A percentile compares a stretch with the other conserved stretches of the same genome.
Evolutionary conservation across 2,329 filamentous ascomycete genomes (phyloP).

Genomic region (Scopulariopsis brevicaulis): DNA sequence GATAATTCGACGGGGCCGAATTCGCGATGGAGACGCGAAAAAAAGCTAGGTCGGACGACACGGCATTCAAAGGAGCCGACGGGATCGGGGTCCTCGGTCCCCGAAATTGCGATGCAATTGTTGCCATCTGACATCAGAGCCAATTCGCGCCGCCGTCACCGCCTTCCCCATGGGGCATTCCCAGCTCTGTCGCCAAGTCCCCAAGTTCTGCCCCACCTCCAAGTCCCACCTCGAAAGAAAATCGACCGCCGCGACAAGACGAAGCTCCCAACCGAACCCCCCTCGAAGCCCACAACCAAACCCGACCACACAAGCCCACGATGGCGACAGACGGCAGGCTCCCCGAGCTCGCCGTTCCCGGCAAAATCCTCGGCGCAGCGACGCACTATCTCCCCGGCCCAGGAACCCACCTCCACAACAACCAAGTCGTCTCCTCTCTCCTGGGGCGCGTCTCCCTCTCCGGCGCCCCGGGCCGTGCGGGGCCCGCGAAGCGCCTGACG

Average conservation of each 20-base stretch:
- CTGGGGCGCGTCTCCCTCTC: conserved; percentile 57
- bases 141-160: background rate
- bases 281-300: background rate
- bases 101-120: background rate
- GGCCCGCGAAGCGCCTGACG: conserved; percentile 46
- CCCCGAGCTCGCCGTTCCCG: conserved; percentile 60
- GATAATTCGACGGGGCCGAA: too few species aligned
- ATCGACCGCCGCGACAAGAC: background rate
- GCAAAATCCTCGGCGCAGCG: conserved; percentile 62
- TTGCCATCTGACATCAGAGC: background rate
- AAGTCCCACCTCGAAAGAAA: background rate
- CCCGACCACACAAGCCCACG: background rate
- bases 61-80: background rate
- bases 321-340: conserved; percentile 20
- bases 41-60: too few species aligned
- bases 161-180: background rate
- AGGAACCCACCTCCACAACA: conserved; percentile 72
- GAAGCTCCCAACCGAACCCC: background rate
- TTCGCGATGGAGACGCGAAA: background rate
- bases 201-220: background rate
- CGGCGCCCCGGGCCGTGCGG: conserved; percentile 31
- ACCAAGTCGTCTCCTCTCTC: conserved; percentile 70
- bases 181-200: background rate
- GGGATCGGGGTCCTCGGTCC: background rate
- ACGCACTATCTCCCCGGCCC: conserved; percentile 61